Percentiles rank a stretch among this genome's conserved stretches.
phyloP scores from a whole-genome alignment of 176 grass and related monocot genomes.

The Musa acuminata region DNA sequence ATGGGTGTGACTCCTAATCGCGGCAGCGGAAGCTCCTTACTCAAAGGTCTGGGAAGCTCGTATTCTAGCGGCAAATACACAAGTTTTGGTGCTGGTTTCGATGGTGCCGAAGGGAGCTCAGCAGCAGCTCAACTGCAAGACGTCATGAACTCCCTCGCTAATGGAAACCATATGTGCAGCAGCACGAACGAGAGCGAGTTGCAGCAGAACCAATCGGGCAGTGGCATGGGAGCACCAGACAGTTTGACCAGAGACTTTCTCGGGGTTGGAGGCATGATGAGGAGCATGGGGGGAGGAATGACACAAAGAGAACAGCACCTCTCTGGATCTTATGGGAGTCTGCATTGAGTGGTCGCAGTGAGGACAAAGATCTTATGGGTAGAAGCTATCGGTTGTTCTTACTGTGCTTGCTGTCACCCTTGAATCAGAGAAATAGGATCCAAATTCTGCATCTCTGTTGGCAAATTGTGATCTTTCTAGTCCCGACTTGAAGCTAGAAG shows the following conservation, averaged over 20 bases:
- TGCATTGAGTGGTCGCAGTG: not conserved
- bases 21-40: not conserved
- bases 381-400: no score
- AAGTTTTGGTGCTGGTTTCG: not conserved
- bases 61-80: not conserved
- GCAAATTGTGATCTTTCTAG: no score
- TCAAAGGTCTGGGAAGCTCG: constrained; percentile 6
- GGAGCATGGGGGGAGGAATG: not conserved
- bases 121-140: not conserved
- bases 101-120: constrained; percentile 1
- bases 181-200: no score
- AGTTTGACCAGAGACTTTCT: constrained; percentile 12
- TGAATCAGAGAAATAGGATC: no score
- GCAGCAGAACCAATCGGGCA: no score
- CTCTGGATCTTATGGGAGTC: not conserved
- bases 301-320: not conserved
- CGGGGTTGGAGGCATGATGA: constrained; percentile 5
- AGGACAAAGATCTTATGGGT: no score
- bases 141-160: constrained; percentile 13
- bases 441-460: no score
- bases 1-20: not conserved
- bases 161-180: not conserved
- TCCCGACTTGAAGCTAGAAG: no score
- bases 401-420: no score
- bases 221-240: not conserved